Conservation (phyloP, 1,284 basidiomycete species). For the Trichosporon sp. region DNA sequence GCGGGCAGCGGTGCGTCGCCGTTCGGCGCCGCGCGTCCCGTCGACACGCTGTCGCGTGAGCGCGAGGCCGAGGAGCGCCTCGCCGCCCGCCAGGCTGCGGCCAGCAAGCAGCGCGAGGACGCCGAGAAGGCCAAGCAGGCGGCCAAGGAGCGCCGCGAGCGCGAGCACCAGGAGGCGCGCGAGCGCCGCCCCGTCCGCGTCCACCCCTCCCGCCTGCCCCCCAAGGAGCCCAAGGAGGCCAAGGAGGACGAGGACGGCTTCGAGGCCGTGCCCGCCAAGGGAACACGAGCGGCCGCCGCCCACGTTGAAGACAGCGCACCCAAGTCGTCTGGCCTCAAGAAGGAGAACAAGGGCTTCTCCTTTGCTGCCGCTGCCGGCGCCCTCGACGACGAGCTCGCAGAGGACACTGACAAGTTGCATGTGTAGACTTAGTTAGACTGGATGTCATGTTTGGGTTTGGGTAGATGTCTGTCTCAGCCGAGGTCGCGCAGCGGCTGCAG, state of each 20-base stretch:
- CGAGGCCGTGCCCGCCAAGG: slow-evolving; percentile 28
- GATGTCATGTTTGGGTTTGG: slow-evolving; percentile 18
- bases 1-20: slow-evolving; percentile 63
- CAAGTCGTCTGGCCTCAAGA: slow-evolving; percentile 22
- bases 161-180: slow-evolving; percentile 29
- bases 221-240: slow-evolving; percentile 23
- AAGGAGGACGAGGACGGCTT: slow-evolving; percentile 46
- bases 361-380: slow-evolving; percentile 51
- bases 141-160: slow-evolving; percentile 26
- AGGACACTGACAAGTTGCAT: slow-evolving; percentile 27
- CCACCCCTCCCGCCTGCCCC: slow-evolving; percentile 36
- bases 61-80: slow-evolving; percentile 57
- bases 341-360: slow-evolving; percentile 45
- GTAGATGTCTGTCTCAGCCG: background rate
- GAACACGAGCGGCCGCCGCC: slow-evolving; percentile 5
- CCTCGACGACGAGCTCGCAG: slow-evolving; percentile 39
- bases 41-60: slow-evolving; percentile 78
- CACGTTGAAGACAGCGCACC: background rate
- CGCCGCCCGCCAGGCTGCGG: slow-evolving; percentile 33
- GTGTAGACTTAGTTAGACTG: slow-evolving; percentile 17
- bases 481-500: background rate
- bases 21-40: slow-evolving; percentile 88
- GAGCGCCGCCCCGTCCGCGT: slow-evolving; percentile 33
- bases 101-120: slow-evolving; percentile 44
- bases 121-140: slow-evolving; percentile 42